These are phyloP conservation scores for Fimicolochytrium jonesii DNA, from an alignment of 192 early-diverging fungal species.

Conservation along the genomic window DNA sequence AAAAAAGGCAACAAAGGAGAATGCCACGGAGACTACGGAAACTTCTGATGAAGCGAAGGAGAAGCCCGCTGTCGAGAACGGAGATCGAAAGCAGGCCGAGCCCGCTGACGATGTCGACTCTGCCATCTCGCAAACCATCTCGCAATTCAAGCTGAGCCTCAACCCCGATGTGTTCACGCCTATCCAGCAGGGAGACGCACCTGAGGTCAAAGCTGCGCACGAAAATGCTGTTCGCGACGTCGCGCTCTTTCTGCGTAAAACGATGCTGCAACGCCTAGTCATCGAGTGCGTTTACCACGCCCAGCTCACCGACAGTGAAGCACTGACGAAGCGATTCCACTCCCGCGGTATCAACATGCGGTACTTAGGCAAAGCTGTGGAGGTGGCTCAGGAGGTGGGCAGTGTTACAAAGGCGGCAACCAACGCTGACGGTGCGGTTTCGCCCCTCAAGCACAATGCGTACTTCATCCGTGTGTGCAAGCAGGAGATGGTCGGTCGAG, in stretches of 20 bases:
- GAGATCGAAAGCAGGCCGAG: too few relatives aligned
- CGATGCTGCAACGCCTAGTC: conserved; percentile 37
- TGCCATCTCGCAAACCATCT: background rate
- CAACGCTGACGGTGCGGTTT: too few relatives aligned
- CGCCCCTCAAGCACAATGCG: too few relatives aligned
- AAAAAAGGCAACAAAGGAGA: background rate
- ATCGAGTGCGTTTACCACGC: conserved; percentile 32
- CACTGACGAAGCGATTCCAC: conserved; percentile 80
- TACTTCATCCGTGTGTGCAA: conserved; percentile 46
- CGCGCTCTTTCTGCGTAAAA: conserved; percentile 71
- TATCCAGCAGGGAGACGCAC: background rate
- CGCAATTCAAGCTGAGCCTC: conserved; percentile 44
- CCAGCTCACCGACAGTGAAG: conserved; percentile 68
- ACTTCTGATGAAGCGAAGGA: background rate
- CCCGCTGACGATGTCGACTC: too few relatives aligned
- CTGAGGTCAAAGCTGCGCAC: conserved; percentile 37
- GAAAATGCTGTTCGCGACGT: conserved; percentile 67
- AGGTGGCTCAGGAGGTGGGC: conserved; percentile 54
- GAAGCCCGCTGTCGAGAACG: background rate
- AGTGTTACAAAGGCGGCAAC: background rate
- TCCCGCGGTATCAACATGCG: conserved; percentile 96
- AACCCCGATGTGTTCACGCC: conserved; percentile 50
- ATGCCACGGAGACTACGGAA: background rate
- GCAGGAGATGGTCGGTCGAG: conserved; percentile 87
- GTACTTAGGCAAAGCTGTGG: conserved; percentile 77